A percentile compares a stretch with the other conserved stretches of the same genome.
Evolutionary conservation across 345 rosid genomes (phyloP).

Genomic region (Mallotus nudiflorus): DNA sequence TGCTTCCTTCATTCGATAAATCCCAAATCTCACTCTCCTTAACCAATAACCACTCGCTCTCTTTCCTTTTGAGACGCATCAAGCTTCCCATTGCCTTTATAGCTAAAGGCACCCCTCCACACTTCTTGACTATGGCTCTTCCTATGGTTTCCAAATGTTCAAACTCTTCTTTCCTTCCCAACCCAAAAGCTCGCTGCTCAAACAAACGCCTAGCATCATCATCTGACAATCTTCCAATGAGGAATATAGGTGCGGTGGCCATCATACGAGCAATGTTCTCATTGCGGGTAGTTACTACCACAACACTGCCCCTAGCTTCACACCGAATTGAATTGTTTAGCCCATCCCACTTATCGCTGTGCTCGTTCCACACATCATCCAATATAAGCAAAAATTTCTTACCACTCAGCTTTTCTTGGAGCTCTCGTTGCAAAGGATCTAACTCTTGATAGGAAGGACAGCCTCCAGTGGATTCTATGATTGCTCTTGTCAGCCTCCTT

Average conservation of each 20-base stretch:
- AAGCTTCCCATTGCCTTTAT: constrained; percentile 17
- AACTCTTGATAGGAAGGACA: not conserved
- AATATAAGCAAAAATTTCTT: constrained; percentile 7
- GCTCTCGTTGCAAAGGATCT: constrained; percentile 2
- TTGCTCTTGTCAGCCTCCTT: not conserved
- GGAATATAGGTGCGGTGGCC: not conserved
- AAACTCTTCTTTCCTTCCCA: not conserved
- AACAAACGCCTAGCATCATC: constrained; percentile 18
- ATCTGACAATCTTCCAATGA: not conserved
- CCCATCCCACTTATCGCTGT: not conserved
- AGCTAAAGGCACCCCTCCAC: constrained; percentile 20
- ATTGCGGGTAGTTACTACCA: not conserved
- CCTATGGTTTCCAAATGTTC: constrained; percentile 7
- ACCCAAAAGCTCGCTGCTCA: constrained; percentile 3
- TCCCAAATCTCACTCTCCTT: constrained; percentile 21
- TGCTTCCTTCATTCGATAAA: constrained; percentile 1
- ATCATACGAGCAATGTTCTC: not conserved
- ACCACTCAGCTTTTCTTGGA: not conserved
- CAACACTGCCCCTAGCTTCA: constrained; percentile 2
- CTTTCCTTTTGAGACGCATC: constrained; percentile 4
- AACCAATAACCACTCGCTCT: constrained; percentile 10
- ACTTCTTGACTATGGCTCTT: constrained; percentile 13
- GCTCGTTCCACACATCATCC: constrained; percentile 10
- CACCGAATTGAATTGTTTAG: not conserved
- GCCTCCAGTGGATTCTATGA: not conserved